Percentiles rank a stretch among this genome's conserved stretches.
Evolutionary conservation across 176 grass and related monocot species (phyloP).

Genomic region (Neostapfia colusana): DNA sequence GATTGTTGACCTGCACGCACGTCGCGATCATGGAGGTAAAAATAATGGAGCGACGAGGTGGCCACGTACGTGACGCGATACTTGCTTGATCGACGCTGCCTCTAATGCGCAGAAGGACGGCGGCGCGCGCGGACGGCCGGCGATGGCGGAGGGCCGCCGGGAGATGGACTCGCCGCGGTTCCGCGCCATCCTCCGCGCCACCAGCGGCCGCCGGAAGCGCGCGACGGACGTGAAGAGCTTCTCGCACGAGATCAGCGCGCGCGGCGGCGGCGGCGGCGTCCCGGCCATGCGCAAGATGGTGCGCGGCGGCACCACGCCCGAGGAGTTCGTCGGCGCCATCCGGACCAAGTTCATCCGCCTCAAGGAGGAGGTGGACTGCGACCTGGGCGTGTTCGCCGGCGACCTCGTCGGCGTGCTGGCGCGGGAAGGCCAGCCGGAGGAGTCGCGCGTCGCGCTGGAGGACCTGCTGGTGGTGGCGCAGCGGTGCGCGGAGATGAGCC

Average conservation of each 20-base stretch:
- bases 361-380: constrained; percentile 77
- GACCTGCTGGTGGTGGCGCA: constrained; percentile 85
- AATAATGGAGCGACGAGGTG: background rate
- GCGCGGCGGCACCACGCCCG: background rate
- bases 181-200: constrained; percentile 78
- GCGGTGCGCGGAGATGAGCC: constrained; percentile 76
- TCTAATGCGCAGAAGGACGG: constrained; percentile 22
- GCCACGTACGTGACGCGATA: background rate
- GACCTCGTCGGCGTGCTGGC: constrained; percentile 71
- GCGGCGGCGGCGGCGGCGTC: constrained; percentile 33
- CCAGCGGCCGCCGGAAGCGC: constrained; percentile 82
- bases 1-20: constrained; percentile 15
- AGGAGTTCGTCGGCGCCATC: constrained; percentile 76
- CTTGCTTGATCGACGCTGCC: background rate
- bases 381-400: constrained; percentile 73
- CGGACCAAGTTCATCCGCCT: constrained; percentile 69
- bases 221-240: constrained; percentile 77
- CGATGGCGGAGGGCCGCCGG: constrained; percentile 40
- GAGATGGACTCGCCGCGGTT: constrained; percentile 92
- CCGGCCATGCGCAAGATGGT: constrained; percentile 34
- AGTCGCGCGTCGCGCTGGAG: constrained; percentile 57
- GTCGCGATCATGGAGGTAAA: constrained; percentile 46
- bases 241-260: constrained; percentile 80
- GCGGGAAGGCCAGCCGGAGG: background rate
- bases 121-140: constrained; percentile 5